These are phyloP conservation scores for Scytalidium sp. DNA, from an alignment of 2,329 filamentous ascomycete genomes.

Conservation along the genomic window DNA sequence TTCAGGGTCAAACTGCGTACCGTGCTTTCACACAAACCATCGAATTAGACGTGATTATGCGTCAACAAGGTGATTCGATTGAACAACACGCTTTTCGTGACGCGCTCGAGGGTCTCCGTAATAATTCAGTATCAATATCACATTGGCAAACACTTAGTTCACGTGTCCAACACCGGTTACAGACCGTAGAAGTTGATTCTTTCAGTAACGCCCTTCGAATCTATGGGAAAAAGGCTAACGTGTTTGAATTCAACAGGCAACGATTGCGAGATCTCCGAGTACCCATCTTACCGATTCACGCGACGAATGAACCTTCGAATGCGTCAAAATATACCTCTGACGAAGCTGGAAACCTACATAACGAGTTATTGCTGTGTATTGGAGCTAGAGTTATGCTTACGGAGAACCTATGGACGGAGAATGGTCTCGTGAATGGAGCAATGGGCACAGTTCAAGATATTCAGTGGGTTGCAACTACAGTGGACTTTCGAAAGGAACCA, in stretches of 20 bases:
- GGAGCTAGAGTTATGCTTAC: constrained; percentile 9
- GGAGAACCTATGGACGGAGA: constrained; percentile 8
- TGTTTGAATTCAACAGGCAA: neutral
- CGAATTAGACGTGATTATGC: constrained; percentile 6
- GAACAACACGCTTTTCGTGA: constrained; percentile 3
- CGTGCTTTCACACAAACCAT: neutral
- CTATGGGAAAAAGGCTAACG: constrained; percentile 6
- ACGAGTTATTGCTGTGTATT: constrained; percentile 3
- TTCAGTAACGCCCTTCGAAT: constrained; percentile 7
- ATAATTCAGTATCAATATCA: neutral
- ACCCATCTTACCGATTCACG: too few species aligned
- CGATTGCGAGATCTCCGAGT: too few species aligned
- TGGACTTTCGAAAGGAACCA: constrained; percentile 1
- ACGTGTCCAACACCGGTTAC: constrained; percentile 4
- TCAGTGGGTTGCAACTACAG: neutral
- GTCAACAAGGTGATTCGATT: constrained; percentile 8
- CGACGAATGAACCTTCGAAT: constrained; percentile 3
- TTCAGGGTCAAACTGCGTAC: constrained; percentile 5
- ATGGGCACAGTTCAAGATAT: constrained; percentile 6
- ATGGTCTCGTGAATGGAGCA: constrained; percentile 5
- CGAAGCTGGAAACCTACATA: constrained; percentile 2
- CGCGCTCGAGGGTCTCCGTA: constrained; percentile 3
- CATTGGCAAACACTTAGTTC: constrained; percentile 7
- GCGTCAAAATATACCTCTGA: constrained; percentile 3
- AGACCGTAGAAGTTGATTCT: neutral